Percentiles rank a stretch among this genome's conserved stretches.
These are phyloP conservation scores for Starmerella gropengiesseri DNA, from an alignment of 805 yeast genomes.

Conservation along the genomic window DNA sequence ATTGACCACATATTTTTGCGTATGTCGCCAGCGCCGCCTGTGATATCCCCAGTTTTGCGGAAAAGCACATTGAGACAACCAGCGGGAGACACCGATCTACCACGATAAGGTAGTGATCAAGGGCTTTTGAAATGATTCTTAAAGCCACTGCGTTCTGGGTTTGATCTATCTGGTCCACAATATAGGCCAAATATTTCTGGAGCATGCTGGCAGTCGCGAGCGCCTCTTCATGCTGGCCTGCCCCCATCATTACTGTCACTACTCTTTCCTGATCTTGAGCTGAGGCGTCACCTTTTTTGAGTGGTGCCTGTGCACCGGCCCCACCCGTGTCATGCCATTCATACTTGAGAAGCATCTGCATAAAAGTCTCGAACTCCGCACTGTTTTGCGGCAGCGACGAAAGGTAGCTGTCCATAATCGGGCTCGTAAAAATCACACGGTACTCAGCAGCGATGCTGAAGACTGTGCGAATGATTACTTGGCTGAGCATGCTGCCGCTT, in stretches of 20 bases:
- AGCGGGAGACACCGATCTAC: constrained; percentile 14
- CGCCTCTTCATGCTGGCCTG: not conserved
- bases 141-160: constrained; percentile 10
- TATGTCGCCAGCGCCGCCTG: constrained; percentile 14
- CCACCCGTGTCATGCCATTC: not conserved
- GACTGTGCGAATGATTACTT: not conserved
- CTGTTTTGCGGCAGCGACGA: not conserved
- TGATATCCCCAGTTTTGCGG: constrained; percentile 5
- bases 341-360: not conserved
- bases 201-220: constrained; percentile 8
- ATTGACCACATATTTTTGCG: constrained; percentile 2
- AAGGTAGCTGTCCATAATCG: not conserved
- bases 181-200: constrained; percentile 9
- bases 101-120: constrained; percentile 16
- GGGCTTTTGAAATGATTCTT: constrained; percentile 14
- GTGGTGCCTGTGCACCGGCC: not conserved
- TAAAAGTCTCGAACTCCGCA: constrained; percentile 1
- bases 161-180: constrained; percentile 3
- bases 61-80: constrained; percentile 11
- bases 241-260: not conserved
- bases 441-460: constrained; percentile 3
- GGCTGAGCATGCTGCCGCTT: not conserved
- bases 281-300: not conserved
- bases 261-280: not conserved
- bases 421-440: not conserved